A percentile compares a stretch with the other conserved stretches of the same genome.
phyloP scores from a whole-genome alignment of 1,284 basidiomycete genomes.

The Amylostereum areolatum region DNA sequence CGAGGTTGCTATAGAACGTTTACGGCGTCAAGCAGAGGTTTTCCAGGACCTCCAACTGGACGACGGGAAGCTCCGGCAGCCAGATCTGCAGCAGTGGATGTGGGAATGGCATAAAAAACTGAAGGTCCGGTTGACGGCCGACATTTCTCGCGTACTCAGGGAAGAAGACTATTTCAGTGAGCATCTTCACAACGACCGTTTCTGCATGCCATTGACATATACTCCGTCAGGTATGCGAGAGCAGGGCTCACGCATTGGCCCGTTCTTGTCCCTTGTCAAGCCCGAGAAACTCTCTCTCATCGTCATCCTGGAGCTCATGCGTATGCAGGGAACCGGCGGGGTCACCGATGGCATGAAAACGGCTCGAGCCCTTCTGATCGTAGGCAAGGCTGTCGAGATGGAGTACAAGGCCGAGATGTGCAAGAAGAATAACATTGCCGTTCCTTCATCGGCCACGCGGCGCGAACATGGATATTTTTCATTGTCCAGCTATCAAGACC shows the following conservation, averaged over 20 bases:
- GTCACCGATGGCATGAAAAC: conserved; percentile 88
- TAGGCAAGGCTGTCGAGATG: conserved; percentile 84
- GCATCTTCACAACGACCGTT: conserved; percentile 3
- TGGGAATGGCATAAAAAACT: conserved; percentile 81
- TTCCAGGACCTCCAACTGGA: conserved; percentile 55
- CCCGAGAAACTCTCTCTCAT: conserved; percentile 83
- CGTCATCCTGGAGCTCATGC: conserved; percentile 88
- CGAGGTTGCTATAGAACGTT: conserved; percentile 72
- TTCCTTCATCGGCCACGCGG: conserved; percentile 37
- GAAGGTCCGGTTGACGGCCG: conserved; percentile 43
- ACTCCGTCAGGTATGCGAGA: not conserved
- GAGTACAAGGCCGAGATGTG: conserved; percentile 86
- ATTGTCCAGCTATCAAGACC: conserved; percentile 47
- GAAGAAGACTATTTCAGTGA: conserved; percentile 30
- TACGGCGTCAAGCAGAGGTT: conserved; percentile 59
- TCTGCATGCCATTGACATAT: not conserved
- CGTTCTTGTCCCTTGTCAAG: conserved; percentile 75
- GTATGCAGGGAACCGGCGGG: conserved; percentile 73
- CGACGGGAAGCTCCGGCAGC: conserved; percentile 36
- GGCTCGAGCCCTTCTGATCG: conserved; percentile 73
- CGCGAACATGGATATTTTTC: too few relatives aligned
- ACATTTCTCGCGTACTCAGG: conserved; percentile 47
- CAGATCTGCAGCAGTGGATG: conserved; percentile 76
- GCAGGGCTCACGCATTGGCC: conserved; percentile 26
- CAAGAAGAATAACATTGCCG: conserved; percentile 53